phyloP scores from a whole-genome alignment of 192 early-diverging fungal species.

The Coemansia sp. region DNA sequence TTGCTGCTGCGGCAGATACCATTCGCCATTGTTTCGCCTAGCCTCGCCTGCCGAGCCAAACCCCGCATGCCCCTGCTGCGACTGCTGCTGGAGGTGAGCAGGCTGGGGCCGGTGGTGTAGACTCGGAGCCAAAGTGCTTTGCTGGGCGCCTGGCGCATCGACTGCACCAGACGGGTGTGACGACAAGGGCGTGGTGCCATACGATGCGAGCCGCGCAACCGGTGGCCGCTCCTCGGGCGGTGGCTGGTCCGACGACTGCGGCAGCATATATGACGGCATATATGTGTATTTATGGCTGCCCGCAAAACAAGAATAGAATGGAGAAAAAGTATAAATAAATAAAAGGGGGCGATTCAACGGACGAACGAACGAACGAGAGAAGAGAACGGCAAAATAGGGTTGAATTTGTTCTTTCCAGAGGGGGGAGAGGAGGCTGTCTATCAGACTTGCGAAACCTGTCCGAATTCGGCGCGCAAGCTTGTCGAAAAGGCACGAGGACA shows the following conservation, averaged over 20 bases:
- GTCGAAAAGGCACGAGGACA: no score
- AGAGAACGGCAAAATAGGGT: no score
- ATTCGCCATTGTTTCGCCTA: conserved; percentile 1
- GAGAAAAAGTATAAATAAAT: neutral
- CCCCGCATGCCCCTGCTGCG: neutral
- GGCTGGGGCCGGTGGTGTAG: neutral
- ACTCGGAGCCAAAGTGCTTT: neutral
- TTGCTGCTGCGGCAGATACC: conserved; percentile 1
- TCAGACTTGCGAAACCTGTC: no score
- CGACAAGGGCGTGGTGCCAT: neutral
- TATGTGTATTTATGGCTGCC: neutral
- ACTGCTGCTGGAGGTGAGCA: neutral
- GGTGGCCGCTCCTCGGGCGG: conserved; percentile 15
- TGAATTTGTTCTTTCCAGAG: no score
- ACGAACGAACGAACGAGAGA: no score
- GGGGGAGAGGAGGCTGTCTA: no score
- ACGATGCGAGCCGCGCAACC: conserved; percentile 8
- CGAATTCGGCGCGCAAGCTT: no score
- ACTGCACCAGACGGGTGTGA: neutral
- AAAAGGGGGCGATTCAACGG: no score
- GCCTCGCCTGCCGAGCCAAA: neutral
- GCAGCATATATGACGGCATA: conserved; percentile 7
- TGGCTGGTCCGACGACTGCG: conserved; percentile 24
- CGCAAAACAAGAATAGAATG: neutral
- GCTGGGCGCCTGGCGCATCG: neutral